These are phyloP conservation scores for Phytophthora pinifolia DNA, from an alignment of 352 stramenopile genomes.

Conservation along the genomic window DNA sequence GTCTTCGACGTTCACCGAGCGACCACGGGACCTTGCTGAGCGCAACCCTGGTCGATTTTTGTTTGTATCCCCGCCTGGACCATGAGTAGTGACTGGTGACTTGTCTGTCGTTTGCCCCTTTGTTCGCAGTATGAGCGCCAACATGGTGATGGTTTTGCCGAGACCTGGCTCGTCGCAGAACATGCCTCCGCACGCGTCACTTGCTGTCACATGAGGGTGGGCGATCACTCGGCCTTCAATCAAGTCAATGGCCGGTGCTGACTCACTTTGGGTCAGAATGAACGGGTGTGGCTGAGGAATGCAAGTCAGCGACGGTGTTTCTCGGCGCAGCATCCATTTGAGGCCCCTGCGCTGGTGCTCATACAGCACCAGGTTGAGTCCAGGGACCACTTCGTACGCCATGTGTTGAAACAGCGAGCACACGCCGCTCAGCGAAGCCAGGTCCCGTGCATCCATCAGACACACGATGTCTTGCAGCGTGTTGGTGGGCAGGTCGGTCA, in stretches of 20 bases:
- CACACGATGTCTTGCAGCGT: constrained; percentile 60
- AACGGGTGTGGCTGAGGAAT: constrained; percentile 52
- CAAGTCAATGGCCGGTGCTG: constrained; percentile 45
- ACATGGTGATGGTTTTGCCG: constrained; percentile 87
- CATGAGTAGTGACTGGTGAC: constrained; percentile 8
- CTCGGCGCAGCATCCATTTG: constrained; percentile 80
- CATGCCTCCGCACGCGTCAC: constrained; percentile 68
- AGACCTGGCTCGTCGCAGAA: constrained; percentile 86
- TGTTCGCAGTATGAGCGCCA: constrained; percentile 76
- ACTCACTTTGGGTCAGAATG: constrained; percentile 26
- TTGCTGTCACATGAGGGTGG: constrained; percentile 18
- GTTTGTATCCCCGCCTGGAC: constrained; percentile 6
- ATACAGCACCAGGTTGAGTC: constrained; percentile 71
- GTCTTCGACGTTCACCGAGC: constrained; percentile 43
- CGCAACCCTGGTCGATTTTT: constrained; percentile 32
- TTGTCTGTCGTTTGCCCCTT: constrained; percentile 54
- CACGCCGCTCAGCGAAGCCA: constrained; percentile 58
- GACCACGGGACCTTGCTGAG: constrained; percentile 43
- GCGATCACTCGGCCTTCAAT: constrained; percentile 51
- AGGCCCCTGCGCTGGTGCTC: constrained; percentile 72
- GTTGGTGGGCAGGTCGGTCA: constrained; percentile 69
- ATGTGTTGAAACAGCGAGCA: constrained; percentile 81
- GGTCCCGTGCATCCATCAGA: constrained; percentile 57
- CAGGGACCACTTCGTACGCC: constrained; percentile 81
- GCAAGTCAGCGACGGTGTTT: constrained; percentile 44